Evolutionary conservation across 768 basidiomycete genomes (phyloP).

Genomic region (Cubamyces sp.): DNA sequence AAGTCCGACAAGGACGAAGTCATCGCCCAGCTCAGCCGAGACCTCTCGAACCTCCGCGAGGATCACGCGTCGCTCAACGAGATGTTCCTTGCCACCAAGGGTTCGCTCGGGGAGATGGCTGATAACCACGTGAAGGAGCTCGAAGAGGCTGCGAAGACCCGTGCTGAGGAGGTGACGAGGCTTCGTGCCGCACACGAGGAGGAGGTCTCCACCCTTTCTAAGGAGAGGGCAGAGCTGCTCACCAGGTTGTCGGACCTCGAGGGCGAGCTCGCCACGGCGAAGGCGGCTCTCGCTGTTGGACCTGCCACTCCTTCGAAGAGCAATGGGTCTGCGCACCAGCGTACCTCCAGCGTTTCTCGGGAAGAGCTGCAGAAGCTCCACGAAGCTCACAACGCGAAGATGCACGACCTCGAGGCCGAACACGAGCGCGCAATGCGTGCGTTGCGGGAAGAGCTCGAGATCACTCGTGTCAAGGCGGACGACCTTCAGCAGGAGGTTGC

Average conservation of each 20-base stretch:
- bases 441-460: conserved; percentile 61
- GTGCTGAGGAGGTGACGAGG: conserved; percentile 71
- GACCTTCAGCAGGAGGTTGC: conserved; percentile 64
- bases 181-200: conserved; percentile 62
- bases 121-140: conserved; percentile 71
- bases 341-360: conserved; percentile 59
- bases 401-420: conserved; percentile 72
- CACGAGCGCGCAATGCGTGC: conserved; percentile 61
- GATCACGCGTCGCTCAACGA: conserved; percentile 70
- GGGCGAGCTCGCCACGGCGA: conserved; percentile 72
- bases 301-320: conserved; percentile 53
- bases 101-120: conserved; percentile 71
- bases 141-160: conserved; percentile 72
- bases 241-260: conserved; percentile 73
- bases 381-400: conserved; percentile 82
- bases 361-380: conserved; percentile 80
- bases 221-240: conserved; percentile 65
- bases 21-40: conserved; percentile 56
- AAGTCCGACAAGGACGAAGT: conserved; percentile 56
- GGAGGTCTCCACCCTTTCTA: conserved; percentile 57
- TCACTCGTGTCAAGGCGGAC: conserved; percentile 48
- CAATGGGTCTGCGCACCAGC: conserved; percentile 51
- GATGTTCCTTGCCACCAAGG: conserved; percentile 68
- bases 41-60: conserved; percentile 66
- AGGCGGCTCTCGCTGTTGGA: conserved; percentile 56